phyloP scores from a whole-genome alignment of 495 filamentous ascomycete species.

The Clohesyomyces aquaticus region DNA sequence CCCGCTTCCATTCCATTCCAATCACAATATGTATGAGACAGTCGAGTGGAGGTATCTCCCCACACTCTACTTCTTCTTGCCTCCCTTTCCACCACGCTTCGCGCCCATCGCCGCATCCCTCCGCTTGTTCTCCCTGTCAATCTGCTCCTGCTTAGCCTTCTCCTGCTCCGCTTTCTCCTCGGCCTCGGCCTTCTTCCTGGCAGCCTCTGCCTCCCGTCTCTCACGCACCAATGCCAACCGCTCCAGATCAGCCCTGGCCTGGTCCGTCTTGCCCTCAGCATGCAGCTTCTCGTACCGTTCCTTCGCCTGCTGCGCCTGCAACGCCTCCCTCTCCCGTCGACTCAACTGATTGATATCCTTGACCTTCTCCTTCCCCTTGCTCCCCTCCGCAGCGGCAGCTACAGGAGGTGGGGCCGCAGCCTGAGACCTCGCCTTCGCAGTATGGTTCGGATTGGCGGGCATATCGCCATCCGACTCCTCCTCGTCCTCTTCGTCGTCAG shows the following conservation, averaged over 20 bases:
- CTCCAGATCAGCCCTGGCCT: conserved; percentile 90
- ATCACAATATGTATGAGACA: not conserved
- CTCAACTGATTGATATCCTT: conserved; percentile 63
- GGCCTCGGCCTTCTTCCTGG: conserved; percentile 68
- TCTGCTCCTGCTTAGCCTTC: conserved; percentile 48
- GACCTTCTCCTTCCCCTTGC: conserved; percentile 36
- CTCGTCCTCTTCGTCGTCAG: conserved; percentile 63
- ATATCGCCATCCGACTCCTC: conserved; percentile 63
- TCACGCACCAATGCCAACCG: conserved; percentile 78
- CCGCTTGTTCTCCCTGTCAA: conserved; percentile 45
- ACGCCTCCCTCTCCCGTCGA: conserved; percentile 83
- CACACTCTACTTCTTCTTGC: conserved; percentile 40
- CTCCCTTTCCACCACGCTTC: conserved; percentile 39
- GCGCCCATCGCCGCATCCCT: conserved; percentile 43
- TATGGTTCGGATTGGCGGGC: conserved; percentile 91
- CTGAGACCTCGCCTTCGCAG: conserved; percentile 67
- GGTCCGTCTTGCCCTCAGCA: conserved; percentile 94
- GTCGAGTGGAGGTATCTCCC: not conserved
- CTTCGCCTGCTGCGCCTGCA: conserved; percentile 84
- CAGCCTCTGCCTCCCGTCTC: conserved; percentile 83
- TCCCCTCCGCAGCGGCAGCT: conserved; percentile 44
- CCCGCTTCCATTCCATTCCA: not conserved
- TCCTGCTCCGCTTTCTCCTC: conserved; percentile 50
- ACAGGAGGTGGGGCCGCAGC: conserved; percentile 56
- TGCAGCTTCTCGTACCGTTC: conserved; percentile 94